Conservation (phyloP, 805 yeast species). For the Maudiozyma serrabonitensis region DNA sequence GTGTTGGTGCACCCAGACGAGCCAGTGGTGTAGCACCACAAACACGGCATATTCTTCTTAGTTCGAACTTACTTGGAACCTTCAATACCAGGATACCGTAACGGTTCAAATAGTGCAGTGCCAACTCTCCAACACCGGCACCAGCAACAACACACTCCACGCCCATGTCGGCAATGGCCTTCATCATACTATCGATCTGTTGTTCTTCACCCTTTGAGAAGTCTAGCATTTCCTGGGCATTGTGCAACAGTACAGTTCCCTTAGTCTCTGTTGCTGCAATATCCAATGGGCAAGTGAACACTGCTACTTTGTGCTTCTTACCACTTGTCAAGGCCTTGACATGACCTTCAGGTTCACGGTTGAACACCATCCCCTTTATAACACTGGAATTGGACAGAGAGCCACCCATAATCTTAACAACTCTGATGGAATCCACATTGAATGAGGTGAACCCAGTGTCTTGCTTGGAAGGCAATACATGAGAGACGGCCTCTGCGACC, state of each 20-base stretch:
- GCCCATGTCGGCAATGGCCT: conserved; percentile 76
- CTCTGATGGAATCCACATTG: conserved; percentile 89
- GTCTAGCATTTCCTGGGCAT: conserved; percentile 93
- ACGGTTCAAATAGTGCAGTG: conserved; percentile 85
- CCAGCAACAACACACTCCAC: conserved; percentile 90
- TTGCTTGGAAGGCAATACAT: conserved; percentile 47
- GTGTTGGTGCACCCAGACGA: conserved; percentile 87
- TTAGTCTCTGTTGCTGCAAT: conserved; percentile 95
- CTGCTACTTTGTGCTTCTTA: conserved; percentile 72
- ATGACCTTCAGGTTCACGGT: conserved; percentile 92
- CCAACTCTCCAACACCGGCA: conserved; percentile 83
- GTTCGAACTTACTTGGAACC: conserved; percentile 88
- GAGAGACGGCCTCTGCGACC: conserved; percentile 76
- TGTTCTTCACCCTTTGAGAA: conserved; percentile 94
- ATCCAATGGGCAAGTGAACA: conserved; percentile 89
- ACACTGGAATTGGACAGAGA: conserved; percentile 66
- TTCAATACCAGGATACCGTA: conserved; percentile 75
- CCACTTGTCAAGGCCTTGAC: conserved; percentile 47
- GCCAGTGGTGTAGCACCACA: conserved; percentile 97
- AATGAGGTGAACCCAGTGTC: conserved; percentile 33
- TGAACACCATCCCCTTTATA: conserved; percentile 95
- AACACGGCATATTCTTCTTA: conserved; percentile 88
- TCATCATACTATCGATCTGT: conserved; percentile 77
- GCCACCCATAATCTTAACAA: conserved; percentile 94
- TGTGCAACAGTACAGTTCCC: conserved; percentile 92